A percentile compares a stretch with the other conserved stretches of the same genome.
These are phyloP conservation scores for Tulasnella sp. DNA, from an alignment of 768 basidiomycete genomes.

Conservation along the genomic window DNA sequence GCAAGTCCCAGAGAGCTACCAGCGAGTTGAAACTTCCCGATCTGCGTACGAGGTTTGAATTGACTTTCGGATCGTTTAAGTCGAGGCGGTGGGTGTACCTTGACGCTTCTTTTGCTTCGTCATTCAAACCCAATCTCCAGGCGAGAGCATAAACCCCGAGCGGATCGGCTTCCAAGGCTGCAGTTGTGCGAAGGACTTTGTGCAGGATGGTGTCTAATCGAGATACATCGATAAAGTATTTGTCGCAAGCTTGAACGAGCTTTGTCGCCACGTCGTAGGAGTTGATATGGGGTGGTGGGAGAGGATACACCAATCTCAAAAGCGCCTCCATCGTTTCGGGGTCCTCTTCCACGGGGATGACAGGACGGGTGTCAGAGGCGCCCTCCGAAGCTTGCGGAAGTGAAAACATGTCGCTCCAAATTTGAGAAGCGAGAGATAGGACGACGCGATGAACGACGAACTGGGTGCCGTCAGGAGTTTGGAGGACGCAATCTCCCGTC, in stretches of 20 bases:
- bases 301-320: constrained; percentile 32
- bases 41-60: neutral
- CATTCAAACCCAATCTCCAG: neutral
- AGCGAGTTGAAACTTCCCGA: constrained; percentile 1
- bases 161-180: neutral
- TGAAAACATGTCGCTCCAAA: constrained; percentile 53
- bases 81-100: neutral
- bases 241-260: constrained; percentile 30
- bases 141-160: constrained; percentile 18
- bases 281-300: constrained; percentile 1
- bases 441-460: constrained; percentile 55
- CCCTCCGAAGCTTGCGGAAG: constrained; percentile 33
- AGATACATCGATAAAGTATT: constrained; percentile 28
- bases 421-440: constrained; percentile 54
- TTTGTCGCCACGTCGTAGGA: neutral
- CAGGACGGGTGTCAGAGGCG: constrained; percentile 2
- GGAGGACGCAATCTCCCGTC: constrained; percentile 48
- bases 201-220: neutral
- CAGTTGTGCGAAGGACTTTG: constrained; percentile 1
- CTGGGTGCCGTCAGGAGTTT: constrained; percentile 49
- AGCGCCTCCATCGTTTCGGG: constrained; percentile 27
- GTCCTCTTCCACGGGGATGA: constrained; percentile 29
- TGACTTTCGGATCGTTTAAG: neutral
- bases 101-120: neutral
- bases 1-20: constrained; percentile 12